Evolutionary conservation across 164 flowering plant genomes (phyloP), one percentile per base, ranked within the genome.

Genomic region (Umbilicus rupestris): DNA sequence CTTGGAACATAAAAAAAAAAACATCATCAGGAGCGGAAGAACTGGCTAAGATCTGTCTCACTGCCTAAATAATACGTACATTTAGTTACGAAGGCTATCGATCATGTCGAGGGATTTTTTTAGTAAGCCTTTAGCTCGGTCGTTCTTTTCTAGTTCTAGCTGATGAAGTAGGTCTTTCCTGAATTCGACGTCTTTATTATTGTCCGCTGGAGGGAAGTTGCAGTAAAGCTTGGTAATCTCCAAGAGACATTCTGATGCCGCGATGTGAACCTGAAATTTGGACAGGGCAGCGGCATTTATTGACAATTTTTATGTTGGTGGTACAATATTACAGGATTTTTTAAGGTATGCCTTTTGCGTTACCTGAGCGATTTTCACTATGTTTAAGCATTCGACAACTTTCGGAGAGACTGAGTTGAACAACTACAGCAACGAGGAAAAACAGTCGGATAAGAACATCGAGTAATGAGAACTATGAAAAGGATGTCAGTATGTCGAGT

Each of bases 341-440:
- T 7, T n/a, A n/a, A 64, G 66, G 28, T 5, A 47, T n/a, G n/a
- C 39, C 20, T 26, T 37, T 55, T 19, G 63, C 52, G 68, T 69
- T 80, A 89, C 97, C 96, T 91, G 99, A 30, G 86, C 87, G 73
- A 94, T 91, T 75, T 91, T 89, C 45, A 91, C 72, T 1, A 83
- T 87, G 71, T 55, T 78, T 71, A 91, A 74, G 76, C 96, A 85
- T 35, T 88, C 90, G 16, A 87, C 72, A 42, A 89, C 73, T 69
- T 74, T 79, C 28, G 88, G 88, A 8, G 84, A 73, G 45, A 81
- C 65, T 7, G 74, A 47, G 50, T 60, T 66, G 73, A 84, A 78
- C 52, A 88, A 47, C 98, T 90, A 94, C 46, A 78, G 50, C 67
- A 39, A 74, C 63, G 31, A 72, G 22, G 41, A 39, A 33, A 45